These are phyloP conservation scores for Clonostachys byssicola DNA, from an alignment of 2,329 filamentous ascomycete genomes.

Conservation along the genomic window DNA sequence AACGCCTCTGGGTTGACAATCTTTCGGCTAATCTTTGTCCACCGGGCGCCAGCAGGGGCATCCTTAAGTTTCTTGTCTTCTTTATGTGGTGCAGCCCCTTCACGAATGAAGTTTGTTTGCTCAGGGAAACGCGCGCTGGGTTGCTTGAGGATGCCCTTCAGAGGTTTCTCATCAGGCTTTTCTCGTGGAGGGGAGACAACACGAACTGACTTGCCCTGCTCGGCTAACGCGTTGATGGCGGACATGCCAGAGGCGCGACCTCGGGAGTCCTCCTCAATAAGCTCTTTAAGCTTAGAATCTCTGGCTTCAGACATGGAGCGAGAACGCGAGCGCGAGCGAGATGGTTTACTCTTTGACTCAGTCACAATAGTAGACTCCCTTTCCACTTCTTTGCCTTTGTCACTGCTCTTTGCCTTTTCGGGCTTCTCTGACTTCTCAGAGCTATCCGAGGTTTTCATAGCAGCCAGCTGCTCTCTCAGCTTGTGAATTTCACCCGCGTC, in stretches of 20 bases:
- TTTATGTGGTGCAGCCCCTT: constrained; percentile 92
- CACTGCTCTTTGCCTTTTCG: neutral
- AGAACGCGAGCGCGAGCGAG: neutral
- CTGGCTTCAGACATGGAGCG: neutral
- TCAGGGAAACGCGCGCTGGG: constrained; percentile 84
- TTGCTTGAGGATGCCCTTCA: constrained; percentile 82
- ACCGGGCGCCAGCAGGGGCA: constrained; percentile 74
- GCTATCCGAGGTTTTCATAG: constrained; percentile 19
- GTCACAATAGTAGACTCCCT: neutral
- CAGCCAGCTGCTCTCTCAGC: constrained; percentile 45
- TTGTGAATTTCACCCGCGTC: constrained; percentile 44
- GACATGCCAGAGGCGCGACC: constrained; percentile 31
- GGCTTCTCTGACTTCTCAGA: neutral
- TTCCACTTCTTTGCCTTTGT: neutral
- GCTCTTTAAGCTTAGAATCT: constrained; percentile 2
- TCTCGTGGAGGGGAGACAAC: constrained; percentile 69
- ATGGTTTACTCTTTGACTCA: neutral
- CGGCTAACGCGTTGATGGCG: constrained; percentile 4
- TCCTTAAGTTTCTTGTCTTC: constrained; percentile 70
- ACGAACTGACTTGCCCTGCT: constrained; percentile 47
- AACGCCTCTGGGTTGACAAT: constrained; percentile 88
- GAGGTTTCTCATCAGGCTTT: constrained; percentile 60
- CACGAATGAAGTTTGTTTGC: constrained; percentile 75
- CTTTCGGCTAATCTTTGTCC: constrained; percentile 88
- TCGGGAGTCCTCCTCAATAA: constrained; percentile 25